Conservation (phyloP, 2,329 filamentous ascomycete genomes). For the Trichoderma sp. region DNA sequence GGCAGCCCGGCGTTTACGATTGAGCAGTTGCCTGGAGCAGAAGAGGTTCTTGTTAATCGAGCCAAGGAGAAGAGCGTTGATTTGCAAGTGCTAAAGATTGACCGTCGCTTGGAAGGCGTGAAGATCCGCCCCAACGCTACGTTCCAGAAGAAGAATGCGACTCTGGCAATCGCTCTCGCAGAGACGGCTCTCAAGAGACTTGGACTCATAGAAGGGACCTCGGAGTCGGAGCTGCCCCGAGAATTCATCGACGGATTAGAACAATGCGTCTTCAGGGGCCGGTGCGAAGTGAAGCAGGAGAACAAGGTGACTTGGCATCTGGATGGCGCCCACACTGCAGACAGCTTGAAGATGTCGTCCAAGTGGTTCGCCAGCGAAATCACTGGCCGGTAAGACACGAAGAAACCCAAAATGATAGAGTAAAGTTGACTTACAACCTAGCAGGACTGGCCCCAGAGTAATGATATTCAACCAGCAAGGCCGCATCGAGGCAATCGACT, state of each 20-base stretch:
- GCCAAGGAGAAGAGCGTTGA: slow-evolving; percentile 57
- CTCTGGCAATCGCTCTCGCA: slow-evolving; percentile 56
- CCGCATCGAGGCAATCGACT: slow-evolving; percentile 56
- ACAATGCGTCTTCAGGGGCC: slow-evolving; percentile 74
- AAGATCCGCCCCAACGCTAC: slow-evolving; percentile 55
- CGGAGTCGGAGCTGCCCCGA: slow-evolving; percentile 52
- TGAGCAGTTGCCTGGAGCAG: slow-evolving; percentile 52
- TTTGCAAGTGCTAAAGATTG: slow-evolving; percentile 51
- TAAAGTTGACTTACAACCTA: background rate
- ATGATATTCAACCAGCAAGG: slow-evolving; percentile 91
- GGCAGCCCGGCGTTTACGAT: slow-evolving; percentile 62
- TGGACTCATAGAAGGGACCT: slow-evolving; percentile 39
- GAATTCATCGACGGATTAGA: slow-evolving; percentile 76
- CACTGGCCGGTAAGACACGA: slow-evolving; percentile 37
- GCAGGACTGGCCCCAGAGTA: slow-evolving; percentile 47
- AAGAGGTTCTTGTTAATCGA: slow-evolving; percentile 52
- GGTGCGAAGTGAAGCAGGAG: slow-evolving; percentile 68
- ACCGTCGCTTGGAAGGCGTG: slow-evolving; percentile 52
- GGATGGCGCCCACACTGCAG: slow-evolving; percentile 90
- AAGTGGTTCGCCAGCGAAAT: slow-evolving; percentile 74
- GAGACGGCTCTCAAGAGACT: slow-evolving; percentile 54
- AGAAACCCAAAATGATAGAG: background rate
- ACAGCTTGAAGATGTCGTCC: slow-evolving; percentile 81
- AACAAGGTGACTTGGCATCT: slow-evolving; percentile 76
- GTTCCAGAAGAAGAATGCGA: slow-evolving; percentile 65